A percentile compares a stretch with the other conserved stretches of the same genome.
Conservation (phyloP, 441 rosid species). For the Codiaeum variegatum region DNA sequence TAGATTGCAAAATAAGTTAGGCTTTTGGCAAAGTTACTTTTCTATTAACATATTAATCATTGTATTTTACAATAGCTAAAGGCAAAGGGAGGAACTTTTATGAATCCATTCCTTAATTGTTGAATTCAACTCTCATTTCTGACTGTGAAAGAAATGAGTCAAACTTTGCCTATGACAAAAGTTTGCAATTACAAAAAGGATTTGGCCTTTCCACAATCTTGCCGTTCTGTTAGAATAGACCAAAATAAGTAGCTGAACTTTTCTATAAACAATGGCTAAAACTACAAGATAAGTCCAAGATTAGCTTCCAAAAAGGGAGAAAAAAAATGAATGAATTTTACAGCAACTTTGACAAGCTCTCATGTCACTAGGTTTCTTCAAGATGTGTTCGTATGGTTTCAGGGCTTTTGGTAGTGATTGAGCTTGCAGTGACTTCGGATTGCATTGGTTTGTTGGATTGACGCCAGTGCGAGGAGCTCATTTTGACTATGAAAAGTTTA, state of each 20-base stretch:
- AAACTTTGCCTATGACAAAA: neutral
- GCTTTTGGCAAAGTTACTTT: neutral
- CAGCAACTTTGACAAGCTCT: conserved; percentile 13
- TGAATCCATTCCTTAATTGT: neutral
- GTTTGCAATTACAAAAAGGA: neutral
- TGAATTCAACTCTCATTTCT: neutral
- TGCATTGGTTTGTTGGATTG: conserved; percentile 36
- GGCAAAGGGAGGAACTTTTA: neutral
- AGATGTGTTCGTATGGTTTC: conserved; percentile 38
- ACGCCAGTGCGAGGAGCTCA: conserved; percentile 32
- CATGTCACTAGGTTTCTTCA: conserved; percentile 44
- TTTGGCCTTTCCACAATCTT: conserved; percentile 6
- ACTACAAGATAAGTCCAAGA: conserved; percentile 19
- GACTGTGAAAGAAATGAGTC: neutral
- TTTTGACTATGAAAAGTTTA: too few relatives aligned
- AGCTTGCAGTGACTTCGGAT: neutral
- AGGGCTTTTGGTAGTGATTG: conserved; percentile 37
- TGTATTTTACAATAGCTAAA: neutral
- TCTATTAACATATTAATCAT: neutral
- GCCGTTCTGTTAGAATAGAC: conserved; percentile 9
- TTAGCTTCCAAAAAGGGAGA: conserved; percentile 2
- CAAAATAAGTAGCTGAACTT: neutral
- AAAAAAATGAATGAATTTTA: neutral
- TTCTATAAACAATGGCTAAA: conserved; percentile 4
- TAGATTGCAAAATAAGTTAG: neutral